phyloP scores from a whole-genome alignment of 768 basidiomycete species.

The Tulasnella sp. region DNA sequence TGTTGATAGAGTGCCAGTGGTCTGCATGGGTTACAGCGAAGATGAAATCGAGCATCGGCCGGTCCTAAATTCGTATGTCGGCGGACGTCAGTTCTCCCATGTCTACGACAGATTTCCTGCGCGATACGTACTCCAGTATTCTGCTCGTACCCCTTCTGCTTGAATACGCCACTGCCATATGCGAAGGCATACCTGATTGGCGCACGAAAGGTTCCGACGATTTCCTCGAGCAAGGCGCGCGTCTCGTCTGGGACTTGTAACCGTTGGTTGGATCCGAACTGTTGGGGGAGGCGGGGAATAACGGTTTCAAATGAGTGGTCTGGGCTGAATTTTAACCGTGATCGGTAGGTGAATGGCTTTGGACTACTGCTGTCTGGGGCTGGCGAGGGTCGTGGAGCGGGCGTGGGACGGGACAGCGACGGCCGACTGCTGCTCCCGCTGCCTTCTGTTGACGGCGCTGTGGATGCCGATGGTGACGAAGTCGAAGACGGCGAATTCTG shows the following conservation, averaged over 20 bases:
- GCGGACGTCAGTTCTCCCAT: no score
- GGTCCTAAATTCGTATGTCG: constrained; percentile 36
- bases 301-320: constrained; percentile 26
- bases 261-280: constrained; percentile 76
- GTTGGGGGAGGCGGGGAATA: constrained; percentile 24
- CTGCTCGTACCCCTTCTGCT: constrained; percentile 74
- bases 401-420: constrained; percentile 22
- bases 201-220: constrained; percentile 77
- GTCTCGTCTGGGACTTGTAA: constrained; percentile 75
- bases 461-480: neutral
- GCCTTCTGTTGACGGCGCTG: neutral
- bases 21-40: constrained; percentile 91
- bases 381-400: constrained; percentile 21
- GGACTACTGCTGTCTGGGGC: neutral
- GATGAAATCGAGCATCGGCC: constrained; percentile 93
- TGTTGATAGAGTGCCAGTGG: constrained; percentile 94
- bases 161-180: constrained; percentile 94
- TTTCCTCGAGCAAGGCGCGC: constrained; percentile 71
- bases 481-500: neutral
- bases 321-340: neutral
- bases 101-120: neutral
- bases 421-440: constrained; percentile 1
- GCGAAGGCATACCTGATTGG: constrained; percentile 97
- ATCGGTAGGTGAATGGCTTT: constrained; percentile 15
- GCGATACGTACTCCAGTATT: constrained; percentile 26